phyloP scores from a whole-genome alignment of 2,329 filamentous ascomycete genomes.

The Diplodia sapinea region DNA sequence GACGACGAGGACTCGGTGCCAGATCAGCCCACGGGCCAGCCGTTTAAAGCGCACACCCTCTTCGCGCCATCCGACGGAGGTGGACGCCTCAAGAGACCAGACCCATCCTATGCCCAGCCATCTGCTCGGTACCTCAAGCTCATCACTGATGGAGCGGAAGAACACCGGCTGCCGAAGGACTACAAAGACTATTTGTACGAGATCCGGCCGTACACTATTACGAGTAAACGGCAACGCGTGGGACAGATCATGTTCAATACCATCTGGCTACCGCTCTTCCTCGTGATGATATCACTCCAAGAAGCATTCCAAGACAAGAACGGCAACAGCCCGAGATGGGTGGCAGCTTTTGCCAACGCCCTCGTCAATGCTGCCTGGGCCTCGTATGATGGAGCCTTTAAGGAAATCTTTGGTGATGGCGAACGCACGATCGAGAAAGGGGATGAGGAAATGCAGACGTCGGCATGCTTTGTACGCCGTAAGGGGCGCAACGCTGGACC shows the following conservation, averaged over 20 bases:
- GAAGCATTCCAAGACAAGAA: slow-evolving; percentile 65
- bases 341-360: slow-evolving; percentile 59
- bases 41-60: slow-evolving; percentile 86
- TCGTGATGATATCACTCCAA: slow-evolving; percentile 59
- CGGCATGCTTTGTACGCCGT: not conserved
- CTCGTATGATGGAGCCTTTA: slow-evolving; percentile 69
- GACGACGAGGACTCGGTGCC: slow-evolving; percentile 65
- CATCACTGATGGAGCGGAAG: slow-evolving; percentile 76
- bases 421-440: slow-evolving; percentile 64
- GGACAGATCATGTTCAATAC: slow-evolving; percentile 68
- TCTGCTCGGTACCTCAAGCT: slow-evolving; percentile 83
- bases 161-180: slow-evolving; percentile 78
- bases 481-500: too few species aligned
- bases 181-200: slow-evolving; percentile 76
- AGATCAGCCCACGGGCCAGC: slow-evolving; percentile 62
- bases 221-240: slow-evolving; percentile 67
- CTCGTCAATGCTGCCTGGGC: slow-evolving; percentile 66
- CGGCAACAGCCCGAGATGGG: slow-evolving; percentile 72
- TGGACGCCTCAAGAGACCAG: slow-evolving; percentile 62
- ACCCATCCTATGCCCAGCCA: slow-evolving; percentile 77
- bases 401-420: slow-evolving; percentile 79
- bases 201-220: slow-evolving; percentile 74
- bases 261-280: slow-evolving; percentile 64
- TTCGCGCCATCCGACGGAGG: slow-evolving; percentile 64
- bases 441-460: slow-evolving; percentile 22